Base-by-base conservation (phyloP, 345 rosid species). In the Moricandia arvensis region DNA sequence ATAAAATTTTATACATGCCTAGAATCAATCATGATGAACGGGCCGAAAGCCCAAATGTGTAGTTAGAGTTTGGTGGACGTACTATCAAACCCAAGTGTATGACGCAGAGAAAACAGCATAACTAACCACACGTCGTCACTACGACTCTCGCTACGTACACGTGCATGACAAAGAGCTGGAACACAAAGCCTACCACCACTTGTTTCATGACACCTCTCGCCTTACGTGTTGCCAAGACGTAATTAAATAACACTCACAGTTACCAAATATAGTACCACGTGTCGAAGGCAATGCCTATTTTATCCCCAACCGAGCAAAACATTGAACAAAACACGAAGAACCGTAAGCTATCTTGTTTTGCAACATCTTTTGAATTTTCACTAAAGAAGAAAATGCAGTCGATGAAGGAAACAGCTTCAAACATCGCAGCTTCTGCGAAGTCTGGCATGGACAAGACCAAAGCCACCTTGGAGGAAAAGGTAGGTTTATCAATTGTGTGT, bases 371-470 rank as follows among this genome's bases (percentile, higher is more conserved):
- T 21, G 60, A 59, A 61, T 51, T 13, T 13, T 51, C 18, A 69
- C 3, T 0, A 18, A 61, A 29, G 17, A 16, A 45, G 60, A 68
- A 79, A 59, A 87, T 87, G 87, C 81, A 87, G 72, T 15, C 89
- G 1, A 21, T 71, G 58, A 91, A 85, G 80, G 93, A 91, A 82
- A 74, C 84, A 9, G 92, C 85, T n/a, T 74, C 90, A 38, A 87
- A 94, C 80, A 7, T 80, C 2, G 87, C 87, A 15, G 98, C 99
- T 82, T 89, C 97, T 5, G 91, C 99, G 18, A 86, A 79, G 77
- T 75, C 96, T 73, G 97, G 90, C 63, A 72, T 83, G 89, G 97
- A 89, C 77, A 94, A 91, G 75, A 80, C 89, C 80, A 89, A 85
- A 74, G 96, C 97, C 16, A 38, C 80, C 24, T 47, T 85, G 16